Conservation (phyloP, 2,329 filamentous ascomycete genomes). For the Hypoxylon sp. region DNA sequence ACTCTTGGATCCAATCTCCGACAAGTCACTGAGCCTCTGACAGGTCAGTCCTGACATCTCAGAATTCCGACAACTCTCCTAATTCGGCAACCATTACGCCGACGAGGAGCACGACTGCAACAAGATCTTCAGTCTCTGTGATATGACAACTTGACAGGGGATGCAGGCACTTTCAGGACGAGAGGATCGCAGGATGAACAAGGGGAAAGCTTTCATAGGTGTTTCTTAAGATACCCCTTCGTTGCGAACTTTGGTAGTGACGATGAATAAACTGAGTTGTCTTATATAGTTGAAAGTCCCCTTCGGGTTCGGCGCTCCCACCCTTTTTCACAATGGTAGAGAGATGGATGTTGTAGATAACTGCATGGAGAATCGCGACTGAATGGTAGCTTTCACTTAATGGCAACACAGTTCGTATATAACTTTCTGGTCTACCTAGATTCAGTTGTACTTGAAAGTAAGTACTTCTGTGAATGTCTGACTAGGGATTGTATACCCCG, state of each 20-base stretch:
- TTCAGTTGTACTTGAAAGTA: constrained; percentile 30
- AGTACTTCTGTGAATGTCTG: neutral
- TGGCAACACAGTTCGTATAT: neutral
- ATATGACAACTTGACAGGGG: no score
- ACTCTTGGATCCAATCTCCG: no score
- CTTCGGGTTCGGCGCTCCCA: neutral
- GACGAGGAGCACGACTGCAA: neutral
- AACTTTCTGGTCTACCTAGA: no score
- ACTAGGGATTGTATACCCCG: neutral
- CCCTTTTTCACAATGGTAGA: neutral
- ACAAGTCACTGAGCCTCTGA: no score
- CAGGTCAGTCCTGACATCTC: no score
- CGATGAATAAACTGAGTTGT: neutral
- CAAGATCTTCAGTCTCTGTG: no score
- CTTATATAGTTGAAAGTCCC: neutral
- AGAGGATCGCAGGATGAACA: neutral
- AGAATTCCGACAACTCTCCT: no score
- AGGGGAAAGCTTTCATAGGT: neutral
- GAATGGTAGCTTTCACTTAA: neutral
- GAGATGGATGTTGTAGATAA: neutral
- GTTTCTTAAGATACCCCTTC: neutral
- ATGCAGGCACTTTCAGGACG: neutral
- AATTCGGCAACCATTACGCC: neutral
- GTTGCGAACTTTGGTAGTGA: neutral
- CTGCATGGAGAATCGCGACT: neutral